Evolutionary conservation across 176 grass and related monocot species (phyloP).

Genomic region (Hordeum marinum): DNA sequence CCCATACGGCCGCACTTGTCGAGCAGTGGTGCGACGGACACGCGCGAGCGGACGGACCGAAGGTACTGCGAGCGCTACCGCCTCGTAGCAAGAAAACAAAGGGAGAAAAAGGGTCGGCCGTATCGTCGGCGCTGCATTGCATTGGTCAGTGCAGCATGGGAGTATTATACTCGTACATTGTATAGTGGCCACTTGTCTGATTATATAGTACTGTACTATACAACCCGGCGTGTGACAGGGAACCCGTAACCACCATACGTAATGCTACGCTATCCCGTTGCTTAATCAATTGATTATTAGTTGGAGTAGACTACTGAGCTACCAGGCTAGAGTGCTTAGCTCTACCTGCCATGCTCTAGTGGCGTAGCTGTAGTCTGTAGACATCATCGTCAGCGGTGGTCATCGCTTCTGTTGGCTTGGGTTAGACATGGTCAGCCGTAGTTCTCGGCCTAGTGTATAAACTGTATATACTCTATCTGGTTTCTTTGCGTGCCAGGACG

Average conservation of each 20-base stretch:
- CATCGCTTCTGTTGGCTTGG: background rate
- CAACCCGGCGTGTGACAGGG: background rate
- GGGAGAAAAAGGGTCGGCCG: background rate
- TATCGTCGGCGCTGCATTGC: background rate
- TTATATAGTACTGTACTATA: background rate
- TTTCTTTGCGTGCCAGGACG: too few species aligned
- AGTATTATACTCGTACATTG: background rate
- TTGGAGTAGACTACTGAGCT: background rate
- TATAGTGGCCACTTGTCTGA: background rate
- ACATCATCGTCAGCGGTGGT: background rate
- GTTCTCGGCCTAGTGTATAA: too few species aligned
- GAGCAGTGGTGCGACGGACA: background rate
- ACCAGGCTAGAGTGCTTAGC: background rate
- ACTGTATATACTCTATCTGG: too few species aligned
- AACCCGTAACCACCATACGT: slow-evolving; percentile 11
- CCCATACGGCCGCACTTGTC: background rate
- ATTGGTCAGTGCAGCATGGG: background rate
- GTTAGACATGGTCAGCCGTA: background rate
- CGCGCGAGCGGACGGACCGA: background rate
- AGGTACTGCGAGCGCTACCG: background rate
- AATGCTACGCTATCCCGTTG: background rate
- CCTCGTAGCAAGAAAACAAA: background rate
- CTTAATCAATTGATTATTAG: background rate
- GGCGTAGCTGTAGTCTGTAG: background rate
- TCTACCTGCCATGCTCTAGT: background rate